Conservation (phyloP, 495 filamentous ascomycete genomes). For the Talaromyces stipitatus region DNA sequence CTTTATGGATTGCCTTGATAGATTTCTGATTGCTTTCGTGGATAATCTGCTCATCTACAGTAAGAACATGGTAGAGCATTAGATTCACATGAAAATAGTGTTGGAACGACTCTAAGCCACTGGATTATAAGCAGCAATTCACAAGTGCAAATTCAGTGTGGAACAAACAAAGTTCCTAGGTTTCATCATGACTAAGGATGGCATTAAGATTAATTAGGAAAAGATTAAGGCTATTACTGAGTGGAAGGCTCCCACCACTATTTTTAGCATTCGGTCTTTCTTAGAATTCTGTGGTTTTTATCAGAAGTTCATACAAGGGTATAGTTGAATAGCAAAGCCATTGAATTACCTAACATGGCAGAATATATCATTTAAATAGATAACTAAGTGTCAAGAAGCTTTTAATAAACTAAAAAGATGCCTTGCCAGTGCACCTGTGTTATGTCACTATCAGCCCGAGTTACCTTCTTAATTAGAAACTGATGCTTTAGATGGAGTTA, state of each 20-base stretch:
- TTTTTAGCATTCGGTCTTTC: constrained; percentile 12
- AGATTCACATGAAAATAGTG: constrained; percentile 11
- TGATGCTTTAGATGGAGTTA: constrained; percentile 9
- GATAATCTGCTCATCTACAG: constrained; percentile 30
- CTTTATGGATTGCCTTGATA: constrained; percentile 14
- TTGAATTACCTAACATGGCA: constrained; percentile 11
- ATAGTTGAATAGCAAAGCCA: constrained; percentile 10
- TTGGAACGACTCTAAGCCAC: constrained; percentile 9
- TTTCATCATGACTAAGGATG: constrained; percentile 13
- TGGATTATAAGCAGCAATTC: constrained; percentile 11
- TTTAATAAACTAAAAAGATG: constrained; percentile 40
- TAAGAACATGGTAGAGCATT: constrained; percentile 16
- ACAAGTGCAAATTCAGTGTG: constrained; percentile 23
- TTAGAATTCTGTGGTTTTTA: no score
- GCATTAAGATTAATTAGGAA: constrained; percentile 11
- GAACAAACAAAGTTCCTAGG: constrained; percentile 15
- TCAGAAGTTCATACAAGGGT: constrained; percentile 19
- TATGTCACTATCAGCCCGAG: background rate
- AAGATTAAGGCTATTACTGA: constrained; percentile 16
- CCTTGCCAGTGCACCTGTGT: background rate
- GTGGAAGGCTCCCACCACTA: constrained; percentile 10
- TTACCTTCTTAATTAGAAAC: constrained; percentile 8
- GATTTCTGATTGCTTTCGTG: constrained; percentile 21
- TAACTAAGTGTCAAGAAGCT: constrained; percentile 53
- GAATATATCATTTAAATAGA: constrained; percentile 8